Evolutionary conservation across 164 flowering plant genomes (phyloP).

Genomic region (Magnolia sinica): DNA sequence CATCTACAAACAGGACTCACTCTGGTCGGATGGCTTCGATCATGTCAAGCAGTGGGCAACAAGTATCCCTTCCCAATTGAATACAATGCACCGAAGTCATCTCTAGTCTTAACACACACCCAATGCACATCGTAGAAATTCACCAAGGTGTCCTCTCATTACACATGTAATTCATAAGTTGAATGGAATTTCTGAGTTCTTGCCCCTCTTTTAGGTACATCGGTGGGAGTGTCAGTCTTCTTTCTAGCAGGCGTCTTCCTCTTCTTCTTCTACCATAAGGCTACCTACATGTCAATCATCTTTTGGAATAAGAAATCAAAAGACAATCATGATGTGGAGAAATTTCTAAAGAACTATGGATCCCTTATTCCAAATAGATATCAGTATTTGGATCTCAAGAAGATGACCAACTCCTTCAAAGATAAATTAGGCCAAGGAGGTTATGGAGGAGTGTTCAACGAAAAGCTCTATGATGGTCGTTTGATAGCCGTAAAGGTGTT

Average conservation of each 20-base stretch:
- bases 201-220: background rate
- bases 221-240: background rate
- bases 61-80: too few relatives aligned
- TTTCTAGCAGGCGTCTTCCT: background rate
- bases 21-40: too few relatives aligned
- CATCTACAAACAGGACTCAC: too few relatives aligned
- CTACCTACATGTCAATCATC: background rate
- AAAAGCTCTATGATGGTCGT: constrained; percentile 3
- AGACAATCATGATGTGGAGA: background rate
- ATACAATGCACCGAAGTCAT: too few relatives aligned
- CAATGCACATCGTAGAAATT: too few relatives aligned
- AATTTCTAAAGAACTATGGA: constrained; percentile 4
- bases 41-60: too few relatives aligned
- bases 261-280: background rate
- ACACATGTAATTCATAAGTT: too few relatives aligned
- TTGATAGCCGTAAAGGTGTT: constrained; percentile 1
- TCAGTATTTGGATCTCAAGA: background rate
- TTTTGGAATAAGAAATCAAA: background rate
- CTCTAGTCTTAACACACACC: too few relatives aligned
- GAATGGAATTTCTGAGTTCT: background rate
- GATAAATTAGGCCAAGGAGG: constrained; percentile 8
- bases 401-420: background rate
- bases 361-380: background rate
- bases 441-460: constrained; percentile 1
- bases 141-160: too few relatives aligned